Evolutionary conservation across 2,329 filamentous ascomycete genomes (phyloP), one percentile per base, ranked within the genome.

Genomic region (Westerdykella sp.): DNA sequence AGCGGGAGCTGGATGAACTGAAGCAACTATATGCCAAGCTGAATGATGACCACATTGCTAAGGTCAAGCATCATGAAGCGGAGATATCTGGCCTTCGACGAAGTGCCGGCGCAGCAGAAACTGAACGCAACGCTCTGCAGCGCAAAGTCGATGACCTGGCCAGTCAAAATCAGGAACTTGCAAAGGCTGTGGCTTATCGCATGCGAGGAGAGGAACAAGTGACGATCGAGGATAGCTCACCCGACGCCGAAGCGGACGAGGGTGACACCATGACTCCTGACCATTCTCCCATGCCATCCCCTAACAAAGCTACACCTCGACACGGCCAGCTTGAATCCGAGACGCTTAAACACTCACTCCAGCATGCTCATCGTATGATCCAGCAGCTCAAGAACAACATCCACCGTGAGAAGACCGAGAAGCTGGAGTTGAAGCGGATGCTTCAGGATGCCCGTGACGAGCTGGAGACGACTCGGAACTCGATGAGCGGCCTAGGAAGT

Each of bases 321-420:
- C 91, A 96, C 67, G 83, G 87, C 31, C 83, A 88, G 69, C 77
- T 98, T n/a, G 93, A 98, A 68, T 85, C 88, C 0, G 93, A 98
- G 70, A 98, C 93, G 0, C 73, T 98, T 54, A 94, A 93, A 71
- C 94, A 90, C 42, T 96, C 91, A 21, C 77, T 97, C 22, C 84
- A 89, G 54, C 93, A 98, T 65, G 91, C 93, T 32, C 93, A 97
- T 66, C 82, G 91, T 45, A 96, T 95, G 70, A 96, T 98, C 46
- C 91, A 97, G 65, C 95, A 88, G 58, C 79, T 97, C 55, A 89
- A 95, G 68, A 89, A 85, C 65, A 95, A 90, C 58, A 86, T 97
- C 37, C 91, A 98, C 66, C 85, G 93, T 28, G 93, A 98, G 68
- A 98, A 97, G 81, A 96, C 91, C 0, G 93, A 98, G 68, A 98